These are phyloP conservation scores for Aspergillus tubingensis DNA, from an alignment of 2,329 filamentous ascomycete species.

Conservation along the genomic window DNA sequence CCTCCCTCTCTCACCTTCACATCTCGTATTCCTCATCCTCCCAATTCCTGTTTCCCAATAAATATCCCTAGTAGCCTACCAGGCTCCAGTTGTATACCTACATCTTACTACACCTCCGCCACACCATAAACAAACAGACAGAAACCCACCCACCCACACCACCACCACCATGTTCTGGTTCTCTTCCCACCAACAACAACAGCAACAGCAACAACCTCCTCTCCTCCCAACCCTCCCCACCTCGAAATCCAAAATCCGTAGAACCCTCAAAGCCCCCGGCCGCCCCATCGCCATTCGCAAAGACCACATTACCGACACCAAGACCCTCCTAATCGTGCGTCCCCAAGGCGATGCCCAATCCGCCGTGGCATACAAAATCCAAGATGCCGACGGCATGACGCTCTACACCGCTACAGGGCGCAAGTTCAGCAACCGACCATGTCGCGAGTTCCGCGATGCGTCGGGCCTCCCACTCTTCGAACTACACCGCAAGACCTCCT, in stretches of 20 bases:
- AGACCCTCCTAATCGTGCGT: slow-evolving; percentile 24
- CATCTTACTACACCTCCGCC: background rate
- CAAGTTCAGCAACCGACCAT: slow-evolving; percentile 24
- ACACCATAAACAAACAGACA: background rate
- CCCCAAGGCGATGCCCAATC: slow-evolving; percentile 23
- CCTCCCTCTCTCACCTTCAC: background rate
- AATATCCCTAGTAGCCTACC: background rate
- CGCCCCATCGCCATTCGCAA: slow-evolving; percentile 26
- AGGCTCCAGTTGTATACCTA: background rate
- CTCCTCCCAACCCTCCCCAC: background rate
- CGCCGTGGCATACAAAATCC: slow-evolving; percentile 19
- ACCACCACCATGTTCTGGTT: slow-evolving; percentile 6
- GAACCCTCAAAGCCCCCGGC: slow-evolving; percentile 16
- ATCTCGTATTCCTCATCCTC: background rate
- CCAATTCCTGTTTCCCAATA: background rate
- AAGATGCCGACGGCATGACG: slow-evolving; percentile 23
- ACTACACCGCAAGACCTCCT: slow-evolving; percentile 17
- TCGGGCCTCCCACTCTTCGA: slow-evolving; percentile 34
- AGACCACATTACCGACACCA: slow-evolving; percentile 26
- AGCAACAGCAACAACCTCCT: slow-evolving; percentile 5
- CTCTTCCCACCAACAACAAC: slow-evolving; percentile 8
- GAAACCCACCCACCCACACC: background rate
- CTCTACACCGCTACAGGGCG: slow-evolving; percentile 30
- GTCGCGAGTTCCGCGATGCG: slow-evolving; percentile 32
- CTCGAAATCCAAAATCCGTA: slow-evolving; percentile 12